Evolutionary conservation across 2,329 filamentous ascomycete genomes (phyloP), one percentile per base, ranked within the genome.

Genomic region (Sarocladiaceae sp.): DNA sequence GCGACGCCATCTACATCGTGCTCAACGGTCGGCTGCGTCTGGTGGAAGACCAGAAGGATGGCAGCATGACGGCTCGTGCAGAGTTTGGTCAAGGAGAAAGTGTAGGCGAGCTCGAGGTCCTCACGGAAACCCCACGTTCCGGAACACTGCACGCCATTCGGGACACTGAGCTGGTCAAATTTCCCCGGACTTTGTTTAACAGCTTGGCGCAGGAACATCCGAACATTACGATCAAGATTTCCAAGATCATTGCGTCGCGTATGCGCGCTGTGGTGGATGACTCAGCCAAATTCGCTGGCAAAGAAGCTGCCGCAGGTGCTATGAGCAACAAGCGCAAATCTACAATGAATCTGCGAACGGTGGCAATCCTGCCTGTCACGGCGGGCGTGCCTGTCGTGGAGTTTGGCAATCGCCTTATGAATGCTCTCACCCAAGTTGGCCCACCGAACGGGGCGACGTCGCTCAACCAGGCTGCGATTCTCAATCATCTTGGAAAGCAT

Each of bases 21-120:
- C 75, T 98, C 13, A 98, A 98, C 54, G 93, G 93, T 9, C 85
- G 93, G 13, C 66, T 98, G 15, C 78, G 94, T 45, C 78, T 91
- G 0, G 85, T 98, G 1, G 77, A 89, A 48, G 90, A 96, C 54
- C 80, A 80, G 12, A 80, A 85, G 37, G 84, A 87, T 50, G 88
- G 88, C 1, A 85, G 84, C 3, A 84, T 95, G 67, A 85, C 83
- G 35, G 89, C 95, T 11, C 78, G 88, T 42, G 91, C 88, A 11
- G 94, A 98, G 61, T 97, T 85, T 57, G 93, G 93, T 3, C 93
- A 98, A 64, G 94, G 94, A 7, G 94, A 98, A 60, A 98, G 93
- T 61, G 89, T 98, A 15, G 93, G 93, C 6, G 93, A 98, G 61
- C 76, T 98, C 2, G 94, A 98, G 61, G 93, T 98, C 24, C 80